Percentiles rank a stretch among this genome's conserved stretches.
Conservation (phyloP, 179 eudicot species). For the Silene noctiflora region DNA sequence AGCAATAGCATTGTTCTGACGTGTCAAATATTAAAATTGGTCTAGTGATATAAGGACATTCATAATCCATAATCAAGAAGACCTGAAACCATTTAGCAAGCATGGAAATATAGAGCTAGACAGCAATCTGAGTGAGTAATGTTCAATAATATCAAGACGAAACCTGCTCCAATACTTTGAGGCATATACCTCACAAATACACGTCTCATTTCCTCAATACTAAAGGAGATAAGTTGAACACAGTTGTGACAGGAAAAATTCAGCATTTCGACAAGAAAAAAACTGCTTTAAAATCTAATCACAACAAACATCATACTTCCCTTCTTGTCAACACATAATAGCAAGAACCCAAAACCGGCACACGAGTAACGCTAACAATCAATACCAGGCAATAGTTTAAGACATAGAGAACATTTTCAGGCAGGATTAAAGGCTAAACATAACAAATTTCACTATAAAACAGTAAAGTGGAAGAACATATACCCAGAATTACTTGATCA, state of each 20-base stretch:
- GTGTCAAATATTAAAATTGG: not conserved
- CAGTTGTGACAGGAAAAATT: not conserved
- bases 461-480: not conserved
- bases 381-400: slow-evolving; percentile 1
- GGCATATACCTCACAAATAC: no score
- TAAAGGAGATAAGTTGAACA: not conserved
- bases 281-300: not conserved
- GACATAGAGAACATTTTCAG: not conserved
- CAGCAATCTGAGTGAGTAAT: no score
- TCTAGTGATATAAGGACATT: not conserved
- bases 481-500: slow-evolving; percentile 20
- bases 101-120: not conserved
- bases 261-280: not conserved
- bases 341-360: slow-evolving; percentile 10
- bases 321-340: not conserved
- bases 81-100: not conserved
- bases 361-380: not conserved
- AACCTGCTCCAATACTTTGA: no score
- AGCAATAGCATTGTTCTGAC: not conserved
- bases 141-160: no score
- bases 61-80: not conserved
- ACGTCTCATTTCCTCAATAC: no score
- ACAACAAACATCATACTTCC: not conserved
- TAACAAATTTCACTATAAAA: not conserved
- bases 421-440: not conserved